Percentiles rank a stretch among this genome's conserved stretches.
Conservation (phyloP, 176 grass and related monocot genomes). For the Chrysopogon serrulatus region DNA sequence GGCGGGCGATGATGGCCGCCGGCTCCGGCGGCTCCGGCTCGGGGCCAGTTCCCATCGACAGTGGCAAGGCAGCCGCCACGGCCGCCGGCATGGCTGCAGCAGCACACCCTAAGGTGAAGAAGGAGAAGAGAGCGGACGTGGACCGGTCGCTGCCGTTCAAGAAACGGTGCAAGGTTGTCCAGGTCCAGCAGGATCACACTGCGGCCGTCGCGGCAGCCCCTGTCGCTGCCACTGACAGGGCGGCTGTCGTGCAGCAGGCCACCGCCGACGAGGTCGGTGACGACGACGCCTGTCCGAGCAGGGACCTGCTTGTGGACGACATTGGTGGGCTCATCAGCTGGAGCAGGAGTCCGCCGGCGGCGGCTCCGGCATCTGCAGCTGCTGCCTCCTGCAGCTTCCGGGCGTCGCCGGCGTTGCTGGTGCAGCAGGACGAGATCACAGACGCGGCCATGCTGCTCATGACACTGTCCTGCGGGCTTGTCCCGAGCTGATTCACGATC, state of each 20-base stretch:
- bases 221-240: background rate
- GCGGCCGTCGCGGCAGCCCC: background rate
- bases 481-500: constrained; percentile 58
- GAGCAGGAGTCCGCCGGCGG: constrained; percentile 23
- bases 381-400: constrained; percentile 24
- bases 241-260: background rate
- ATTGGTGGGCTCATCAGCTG: constrained; percentile 47
- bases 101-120: constrained; percentile 49
- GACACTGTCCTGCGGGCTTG: constrained; percentile 77
- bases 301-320: constrained; percentile 46
- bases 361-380: background rate
- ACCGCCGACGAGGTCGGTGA: background rate
- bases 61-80: background rate
- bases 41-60: background rate
- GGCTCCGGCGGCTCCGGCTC: background rate
- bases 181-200: constrained; percentile 29
- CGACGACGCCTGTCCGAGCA: background rate
- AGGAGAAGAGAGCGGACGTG: constrained; percentile 57
- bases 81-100: background rate
- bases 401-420: constrained; percentile 26
- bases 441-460: constrained; percentile 95
- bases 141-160: constrained; percentile 91
- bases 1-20: constrained; percentile 67
- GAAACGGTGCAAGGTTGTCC: constrained; percentile 81
- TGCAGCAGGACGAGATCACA: constrained; percentile 82